Conservation (phyloP, 306 rosid species). For the Begonia masoniana region DNA sequence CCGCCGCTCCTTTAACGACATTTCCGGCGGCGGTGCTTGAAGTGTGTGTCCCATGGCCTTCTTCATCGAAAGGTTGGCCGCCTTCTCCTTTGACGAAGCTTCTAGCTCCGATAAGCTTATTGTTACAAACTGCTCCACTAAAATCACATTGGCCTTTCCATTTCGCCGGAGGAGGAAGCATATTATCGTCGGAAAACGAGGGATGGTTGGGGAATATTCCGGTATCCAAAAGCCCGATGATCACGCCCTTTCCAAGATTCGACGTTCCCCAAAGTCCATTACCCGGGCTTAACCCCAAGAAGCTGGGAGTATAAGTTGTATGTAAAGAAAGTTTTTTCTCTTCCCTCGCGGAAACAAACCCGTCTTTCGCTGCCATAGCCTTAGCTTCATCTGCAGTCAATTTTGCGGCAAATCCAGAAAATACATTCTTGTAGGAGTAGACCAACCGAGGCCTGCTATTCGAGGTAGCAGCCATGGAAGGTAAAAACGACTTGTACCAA, state of each 20-base stretch:
- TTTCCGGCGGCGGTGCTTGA: constrained; percentile 55
- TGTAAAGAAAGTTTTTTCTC: constrained; percentile 26
- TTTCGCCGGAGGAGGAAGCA: constrained; percentile 53
- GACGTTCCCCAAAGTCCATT: constrained; percentile 53
- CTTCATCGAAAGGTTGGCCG: constrained; percentile 37
- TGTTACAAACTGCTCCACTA: constrained; percentile 38
- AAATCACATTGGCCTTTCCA: constrained; percentile 77
- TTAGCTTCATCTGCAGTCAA: constrained; percentile 35
- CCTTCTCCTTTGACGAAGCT: constrained; percentile 11
- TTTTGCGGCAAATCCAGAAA: constrained; percentile 57
- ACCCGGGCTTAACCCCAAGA: constrained; percentile 40
- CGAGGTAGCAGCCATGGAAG: constrained; percentile 14
- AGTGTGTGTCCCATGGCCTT: constrained; percentile 74
- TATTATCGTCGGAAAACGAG: constrained; percentile 45
- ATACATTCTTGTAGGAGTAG: constrained; percentile 32
- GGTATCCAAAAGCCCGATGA: constrained; percentile 55
- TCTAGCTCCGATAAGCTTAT: constrained; percentile 63
- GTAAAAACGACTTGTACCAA: constrained; percentile 56
- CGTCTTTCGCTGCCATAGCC: constrained; percentile 28
- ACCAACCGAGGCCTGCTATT: constrained; percentile 18
- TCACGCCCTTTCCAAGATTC: constrained; percentile 49
- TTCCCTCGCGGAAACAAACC: constrained; percentile 35
- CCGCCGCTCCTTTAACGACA: constrained; percentile 32
- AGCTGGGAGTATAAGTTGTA: constrained; percentile 44
- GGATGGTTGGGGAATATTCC: constrained; percentile 50